These are phyloP conservation scores for Reticulascus tulasneorum DNA, from an alignment of 2,329 filamentous ascomycete species.

Conservation along the genomic window DNA sequence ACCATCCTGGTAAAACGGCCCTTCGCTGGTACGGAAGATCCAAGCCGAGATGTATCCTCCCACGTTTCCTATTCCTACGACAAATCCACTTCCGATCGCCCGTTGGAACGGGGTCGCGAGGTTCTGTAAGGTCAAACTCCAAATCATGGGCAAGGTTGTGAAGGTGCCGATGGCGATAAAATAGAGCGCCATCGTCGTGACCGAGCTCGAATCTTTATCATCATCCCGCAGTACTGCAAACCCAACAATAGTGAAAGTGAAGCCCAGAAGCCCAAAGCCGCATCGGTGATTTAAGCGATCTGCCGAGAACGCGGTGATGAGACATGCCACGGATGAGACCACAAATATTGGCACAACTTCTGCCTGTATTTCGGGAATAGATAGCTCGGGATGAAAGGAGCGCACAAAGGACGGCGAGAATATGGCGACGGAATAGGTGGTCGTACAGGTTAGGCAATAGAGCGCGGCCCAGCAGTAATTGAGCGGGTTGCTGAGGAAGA, in stretches of 20 bases:
- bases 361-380: slow-evolving; percentile 11
- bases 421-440: slow-evolving; percentile 14
- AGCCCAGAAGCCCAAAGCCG: slow-evolving; percentile 12
- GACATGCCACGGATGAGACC: slow-evolving; percentile 11
- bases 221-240: slow-evolving; percentile 8
- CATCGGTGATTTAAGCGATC: slow-evolving; percentile 15
- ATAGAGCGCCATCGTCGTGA: slow-evolving; percentile 16
- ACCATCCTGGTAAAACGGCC: slow-evolving; percentile 10
- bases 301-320: slow-evolving; percentile 7
- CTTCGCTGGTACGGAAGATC: slow-evolving; percentile 16
- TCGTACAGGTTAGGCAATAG: slow-evolving; percentile 15
- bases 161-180: slow-evolving; percentile 13
- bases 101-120: slow-evolving; percentile 14
- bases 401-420: slow-evolving; percentile 16
- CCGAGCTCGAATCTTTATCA: neutral
- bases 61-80: slow-evolving; percentile 35
- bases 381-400: slow-evolving; percentile 11
- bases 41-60: slow-evolving; percentile 15
- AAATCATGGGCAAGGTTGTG: slow-evolving; percentile 16
- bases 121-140: slow-evolving; percentile 13
- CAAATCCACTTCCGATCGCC: slow-evolving; percentile 26
- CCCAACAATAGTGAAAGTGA: slow-evolving; percentile 11
- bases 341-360: slow-evolving; percentile 16
- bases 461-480: slow-evolving; percentile 15
- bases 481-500: slow-evolving; percentile 14